Evolutionary conservation across 768 basidiomycete genomes (phyloP).

Genomic region (Pleurotus salmoneostramineus): DNA sequence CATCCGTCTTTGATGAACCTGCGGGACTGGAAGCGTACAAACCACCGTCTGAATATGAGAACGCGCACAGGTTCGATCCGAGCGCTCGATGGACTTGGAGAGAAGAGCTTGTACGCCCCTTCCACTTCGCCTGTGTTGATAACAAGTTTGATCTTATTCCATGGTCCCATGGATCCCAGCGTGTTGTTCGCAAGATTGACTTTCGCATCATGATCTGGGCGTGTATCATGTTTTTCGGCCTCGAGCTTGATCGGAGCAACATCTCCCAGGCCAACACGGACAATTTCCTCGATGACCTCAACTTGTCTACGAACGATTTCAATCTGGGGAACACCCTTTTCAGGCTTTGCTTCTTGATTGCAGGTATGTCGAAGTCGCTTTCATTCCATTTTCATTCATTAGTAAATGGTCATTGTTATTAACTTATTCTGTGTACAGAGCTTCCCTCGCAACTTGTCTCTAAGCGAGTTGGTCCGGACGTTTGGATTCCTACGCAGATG

Average conservation of each 20-base stretch:
- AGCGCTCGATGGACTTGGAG: conserved; percentile 67
- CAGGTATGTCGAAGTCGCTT: conserved; percentile 21
- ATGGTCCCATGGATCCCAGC: conserved; percentile 20
- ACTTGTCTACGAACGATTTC: conserved; percentile 59
- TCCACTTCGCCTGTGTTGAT: neutral
- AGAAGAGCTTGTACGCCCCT: conserved; percentile 48
- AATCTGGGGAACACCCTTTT: conserved; percentile 63
- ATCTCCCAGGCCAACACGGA: conserved; percentile 66
- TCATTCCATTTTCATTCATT: no score
- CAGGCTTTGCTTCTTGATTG: conserved; percentile 40
- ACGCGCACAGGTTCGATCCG: conserved; percentile 61
- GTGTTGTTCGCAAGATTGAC: conserved; percentile 58
- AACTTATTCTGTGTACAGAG: conserved; percentile 25
- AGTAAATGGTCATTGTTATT: neutral
- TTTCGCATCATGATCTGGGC: conserved; percentile 58
- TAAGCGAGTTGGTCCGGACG: conserved; percentile 64
- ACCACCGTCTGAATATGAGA: conserved; percentile 54
- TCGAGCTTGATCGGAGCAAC: conserved; percentile 59
- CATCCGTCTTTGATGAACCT: conserved; percentile 61
- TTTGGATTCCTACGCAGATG: conserved; percentile 65
- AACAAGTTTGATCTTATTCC: neutral
- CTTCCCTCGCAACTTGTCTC: conserved; percentile 66
- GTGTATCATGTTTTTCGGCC: conserved; percentile 57
- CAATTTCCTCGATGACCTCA: conserved; percentile 60
- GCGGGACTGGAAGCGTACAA: conserved; percentile 43